Percentiles rank a stretch among this genome's conserved stretches.
Conservation (phyloP, 441 rosid species). For the Metrosideros polymorpha region DNA sequence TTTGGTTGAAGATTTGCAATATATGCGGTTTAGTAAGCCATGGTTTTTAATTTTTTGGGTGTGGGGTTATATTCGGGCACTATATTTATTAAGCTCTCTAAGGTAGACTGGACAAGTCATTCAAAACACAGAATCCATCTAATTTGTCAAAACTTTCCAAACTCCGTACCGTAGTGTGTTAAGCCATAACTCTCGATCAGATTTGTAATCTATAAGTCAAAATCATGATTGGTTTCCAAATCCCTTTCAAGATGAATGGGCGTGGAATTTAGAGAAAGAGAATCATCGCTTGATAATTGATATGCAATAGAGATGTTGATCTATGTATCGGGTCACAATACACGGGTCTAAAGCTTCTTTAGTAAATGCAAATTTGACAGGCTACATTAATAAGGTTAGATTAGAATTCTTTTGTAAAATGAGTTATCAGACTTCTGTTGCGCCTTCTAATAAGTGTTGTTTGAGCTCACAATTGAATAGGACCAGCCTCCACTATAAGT, state of each 20-base stretch:
- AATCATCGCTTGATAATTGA: not conserved
- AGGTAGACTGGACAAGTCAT: not conserved
- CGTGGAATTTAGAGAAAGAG: not conserved
- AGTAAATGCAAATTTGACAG: too few species aligned
- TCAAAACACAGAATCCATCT: not conserved
- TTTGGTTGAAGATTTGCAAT: not conserved
- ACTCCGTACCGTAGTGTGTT: accelerated
- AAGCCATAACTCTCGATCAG: not conserved
- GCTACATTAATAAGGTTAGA: not conserved
- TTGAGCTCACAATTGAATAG: not conserved
- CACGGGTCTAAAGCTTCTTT: not conserved
- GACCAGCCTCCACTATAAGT: not conserved
- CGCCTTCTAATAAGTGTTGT: not conserved
- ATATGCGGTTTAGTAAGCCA: not conserved
- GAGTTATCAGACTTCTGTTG: not conserved
- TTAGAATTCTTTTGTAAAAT: too few species aligned
- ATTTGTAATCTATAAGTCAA: not conserved
- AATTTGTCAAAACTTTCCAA: not conserved
- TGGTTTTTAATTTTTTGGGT: not conserved
- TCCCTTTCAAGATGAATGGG: not conserved
- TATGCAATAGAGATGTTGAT: too few species aligned
- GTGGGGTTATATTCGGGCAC: not conserved
- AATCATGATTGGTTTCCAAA: not conserved
- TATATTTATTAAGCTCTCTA: not conserved
- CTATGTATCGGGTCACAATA: too few species aligned